A percentile compares a stretch with the other conserved stretches of the same genome.
Evolutionary conservation across 2,329 filamentous ascomycete genomes (phyloP).

Genomic region (Colletotrichum spinosum): DNA sequence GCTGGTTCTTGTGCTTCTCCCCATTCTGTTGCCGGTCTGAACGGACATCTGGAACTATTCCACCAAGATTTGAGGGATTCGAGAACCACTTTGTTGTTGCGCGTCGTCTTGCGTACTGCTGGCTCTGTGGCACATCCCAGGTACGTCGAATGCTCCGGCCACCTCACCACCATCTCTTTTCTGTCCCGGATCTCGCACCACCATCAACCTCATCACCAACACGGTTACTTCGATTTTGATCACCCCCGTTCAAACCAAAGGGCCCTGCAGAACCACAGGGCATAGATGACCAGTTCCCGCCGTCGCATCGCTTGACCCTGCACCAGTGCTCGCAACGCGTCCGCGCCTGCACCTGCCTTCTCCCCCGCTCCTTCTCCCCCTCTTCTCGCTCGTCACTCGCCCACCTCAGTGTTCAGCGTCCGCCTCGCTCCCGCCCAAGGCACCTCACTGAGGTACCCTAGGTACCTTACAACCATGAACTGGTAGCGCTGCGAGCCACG

Average conservation of each 20-base stretch:
- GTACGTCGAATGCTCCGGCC: background rate
- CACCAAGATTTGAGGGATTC: too few relatives aligned
- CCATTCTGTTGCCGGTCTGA: background rate
- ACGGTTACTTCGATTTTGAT: constrained; percentile 6
- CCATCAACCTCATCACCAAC: background rate
- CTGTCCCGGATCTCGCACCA: constrained; percentile 9
- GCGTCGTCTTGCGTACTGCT: too few relatives aligned
- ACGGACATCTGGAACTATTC: background rate
- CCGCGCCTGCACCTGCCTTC: constrained; percentile 3
- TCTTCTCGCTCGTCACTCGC: constrained; percentile 25
- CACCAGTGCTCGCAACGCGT: background rate
- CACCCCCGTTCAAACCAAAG: constrained; percentile 4
- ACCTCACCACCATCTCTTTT: background rate
- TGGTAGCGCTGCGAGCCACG: background rate
- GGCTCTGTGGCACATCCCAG: constrained; percentile 1
- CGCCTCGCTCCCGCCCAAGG: constrained; percentile 18
- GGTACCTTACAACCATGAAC: constrained; percentile 1
- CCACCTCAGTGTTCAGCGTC: background rate
- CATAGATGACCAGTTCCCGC: constrained; percentile 24
- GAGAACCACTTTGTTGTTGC: too few relatives aligned
- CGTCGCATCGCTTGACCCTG: constrained; percentile 31
- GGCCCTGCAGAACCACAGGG: constrained; percentile 24
- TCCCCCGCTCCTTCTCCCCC: constrained; percentile 20
- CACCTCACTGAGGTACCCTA: background rate
- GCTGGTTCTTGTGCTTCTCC: background rate